phyloP scores from a whole-genome alignment of 1,284 basidiomycete genomes.

The Tylopilus orsonianus region DNA sequence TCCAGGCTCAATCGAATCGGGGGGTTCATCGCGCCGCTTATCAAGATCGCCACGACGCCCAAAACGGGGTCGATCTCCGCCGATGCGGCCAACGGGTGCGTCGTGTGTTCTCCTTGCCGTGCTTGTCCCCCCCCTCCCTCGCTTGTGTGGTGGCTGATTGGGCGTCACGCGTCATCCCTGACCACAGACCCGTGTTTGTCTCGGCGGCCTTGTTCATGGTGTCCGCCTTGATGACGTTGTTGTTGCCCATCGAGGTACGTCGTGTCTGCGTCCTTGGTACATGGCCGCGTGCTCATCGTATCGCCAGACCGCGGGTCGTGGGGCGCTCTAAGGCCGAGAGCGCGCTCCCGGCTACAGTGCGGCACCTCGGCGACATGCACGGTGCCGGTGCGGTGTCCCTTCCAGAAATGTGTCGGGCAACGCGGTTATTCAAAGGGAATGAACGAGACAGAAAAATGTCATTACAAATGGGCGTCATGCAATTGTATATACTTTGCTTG shows the following conservation, averaged over 20 bases:
- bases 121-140: neutral
- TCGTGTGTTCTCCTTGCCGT: neutral
- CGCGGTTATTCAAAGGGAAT: neutral
- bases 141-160: neutral
- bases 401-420: neutral
- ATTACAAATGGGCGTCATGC: neutral
- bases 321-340: conserved; percentile 13
- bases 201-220: conserved; percentile 55
- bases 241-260: conserved; percentile 59
- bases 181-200: conserved; percentile 54
- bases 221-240: conserved; percentile 44
- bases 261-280: neutral
- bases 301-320: conserved; percentile 25
- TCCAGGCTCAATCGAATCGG: too few species aligned
- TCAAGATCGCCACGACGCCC: conserved; percentile 47
- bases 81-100: conserved; percentile 40
- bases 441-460: neutral
- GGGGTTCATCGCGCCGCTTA: conserved; percentile 55
- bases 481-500: neutral
- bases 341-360: too few species aligned
- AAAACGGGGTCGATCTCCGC: conserved; percentile 32
- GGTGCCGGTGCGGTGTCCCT: too few species aligned
- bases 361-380: too few species aligned
- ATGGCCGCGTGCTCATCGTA: neutral
- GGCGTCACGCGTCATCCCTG: neutral